Evolutionary conservation across 768 basidiomycete species (phyloP).

Genomic region (Suillus ampliporus): DNA sequence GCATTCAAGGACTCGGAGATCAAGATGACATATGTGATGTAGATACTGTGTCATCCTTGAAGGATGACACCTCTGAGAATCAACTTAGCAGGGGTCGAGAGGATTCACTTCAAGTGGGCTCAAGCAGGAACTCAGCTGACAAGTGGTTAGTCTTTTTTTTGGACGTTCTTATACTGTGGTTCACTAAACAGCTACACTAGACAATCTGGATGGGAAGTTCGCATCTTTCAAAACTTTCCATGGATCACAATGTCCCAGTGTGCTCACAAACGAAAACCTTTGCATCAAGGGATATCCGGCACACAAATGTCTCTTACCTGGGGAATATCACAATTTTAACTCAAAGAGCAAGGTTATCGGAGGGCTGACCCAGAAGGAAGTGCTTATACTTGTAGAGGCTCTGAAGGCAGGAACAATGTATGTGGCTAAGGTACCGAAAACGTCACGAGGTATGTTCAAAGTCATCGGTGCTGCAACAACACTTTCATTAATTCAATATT

Average conservation of each 20-base stretch:
- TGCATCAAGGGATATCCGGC: neutral
- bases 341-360: neutral
- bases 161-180: too few species aligned
- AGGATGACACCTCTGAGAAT: neutral
- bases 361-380: constrained; percentile 1
- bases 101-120: neutral
- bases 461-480: neutral
- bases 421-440: neutral
- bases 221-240: neutral
- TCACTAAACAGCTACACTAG: neutral
- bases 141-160: neutral
- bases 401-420: neutral
- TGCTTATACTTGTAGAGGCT: neutral
- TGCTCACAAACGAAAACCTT: neutral
- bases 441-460: neutral
- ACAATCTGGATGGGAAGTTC: neutral
- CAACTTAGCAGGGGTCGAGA: neutral
- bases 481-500: neutral
- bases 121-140: neutral
- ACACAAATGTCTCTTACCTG: neutral
- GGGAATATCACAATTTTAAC: neutral
- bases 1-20: neutral
- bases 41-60: neutral
- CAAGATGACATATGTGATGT: neutral
- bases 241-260: neutral